Conservation (phyloP, 23 red algal species). For the Gracilaria domingensis region DNA sequence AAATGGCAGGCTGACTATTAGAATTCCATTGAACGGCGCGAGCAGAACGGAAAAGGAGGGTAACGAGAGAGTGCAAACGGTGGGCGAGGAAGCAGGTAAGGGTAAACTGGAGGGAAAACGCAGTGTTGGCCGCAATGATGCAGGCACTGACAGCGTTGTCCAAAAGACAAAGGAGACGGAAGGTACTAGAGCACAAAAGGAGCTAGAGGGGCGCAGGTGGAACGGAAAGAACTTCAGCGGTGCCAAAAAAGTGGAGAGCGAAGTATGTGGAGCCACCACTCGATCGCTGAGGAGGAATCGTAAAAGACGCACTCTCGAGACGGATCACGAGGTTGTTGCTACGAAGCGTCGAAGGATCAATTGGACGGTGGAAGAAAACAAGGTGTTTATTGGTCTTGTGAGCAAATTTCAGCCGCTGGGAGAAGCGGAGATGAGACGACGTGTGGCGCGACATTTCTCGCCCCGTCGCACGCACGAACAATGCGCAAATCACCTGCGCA, state of each 20-base stretch:
- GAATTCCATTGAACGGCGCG: background rate
- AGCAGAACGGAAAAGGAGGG: background rate
- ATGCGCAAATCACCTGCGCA: slow-evolving; percentile 67
- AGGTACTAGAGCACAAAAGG: background rate
- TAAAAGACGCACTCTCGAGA: background rate
- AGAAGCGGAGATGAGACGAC: slow-evolving; percentile 56
- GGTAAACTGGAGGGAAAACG: background rate
- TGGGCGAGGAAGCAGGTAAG: background rate
- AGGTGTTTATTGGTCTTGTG: slow-evolving; percentile 34
- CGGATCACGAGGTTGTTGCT: background rate
- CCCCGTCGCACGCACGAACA: slow-evolving; percentile 60
- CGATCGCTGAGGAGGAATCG: background rate
- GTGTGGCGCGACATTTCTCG: slow-evolving; percentile 37
- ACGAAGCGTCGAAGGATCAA: slow-evolving; percentile 55
- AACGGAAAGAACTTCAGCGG: too few relatives aligned
- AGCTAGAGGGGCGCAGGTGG: too few relatives aligned
- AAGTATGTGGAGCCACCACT: background rate
- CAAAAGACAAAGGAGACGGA: background rate
- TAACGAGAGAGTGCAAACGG: background rate
- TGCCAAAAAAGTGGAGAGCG: background rate
- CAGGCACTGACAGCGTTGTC: too few relatives aligned
- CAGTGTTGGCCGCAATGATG: too few relatives aligned
- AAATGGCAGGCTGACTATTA: background rate
- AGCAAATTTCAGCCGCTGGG: slow-evolving; percentile 9
- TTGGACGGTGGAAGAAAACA: slow-evolving; percentile 52